Evolutionary conservation across 2,329 filamentous ascomycete species (phyloP).

Genomic region (Xylariomycetidae sp.): DNA sequence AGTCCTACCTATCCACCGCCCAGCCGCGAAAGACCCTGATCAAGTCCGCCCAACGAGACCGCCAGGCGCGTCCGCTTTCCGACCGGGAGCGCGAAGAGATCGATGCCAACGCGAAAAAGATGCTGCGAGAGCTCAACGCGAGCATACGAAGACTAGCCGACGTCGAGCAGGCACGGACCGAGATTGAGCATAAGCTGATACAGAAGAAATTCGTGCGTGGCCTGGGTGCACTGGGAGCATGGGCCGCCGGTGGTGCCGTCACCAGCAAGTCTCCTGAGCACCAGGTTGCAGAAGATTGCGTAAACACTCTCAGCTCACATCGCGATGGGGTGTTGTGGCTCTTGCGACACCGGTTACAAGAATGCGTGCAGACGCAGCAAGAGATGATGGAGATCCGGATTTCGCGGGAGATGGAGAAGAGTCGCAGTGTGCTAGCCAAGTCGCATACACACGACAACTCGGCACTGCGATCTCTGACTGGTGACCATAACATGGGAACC

Average conservation of each 20-base stretch:
- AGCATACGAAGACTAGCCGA: constrained; percentile 75
- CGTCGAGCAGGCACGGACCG: constrained; percentile 74
- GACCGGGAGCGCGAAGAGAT: constrained; percentile 80
- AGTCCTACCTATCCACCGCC: constrained; percentile 83
- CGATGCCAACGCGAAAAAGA: constrained; percentile 77
- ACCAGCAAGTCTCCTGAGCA: constrained; percentile 58
- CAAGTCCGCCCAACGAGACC: constrained; percentile 35
- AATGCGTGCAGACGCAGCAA: constrained; percentile 71
- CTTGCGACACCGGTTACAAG: constrained; percentile 67
- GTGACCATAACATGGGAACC: no score
- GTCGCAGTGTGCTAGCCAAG: constrained; percentile 77
- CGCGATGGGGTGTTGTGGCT: constrained; percentile 82
- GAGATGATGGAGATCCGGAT: constrained; percentile 90
- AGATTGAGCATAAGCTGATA: constrained; percentile 65
- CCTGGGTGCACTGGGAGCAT: constrained; percentile 56
- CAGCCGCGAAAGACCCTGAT: constrained; percentile 54
- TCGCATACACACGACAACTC: no score
- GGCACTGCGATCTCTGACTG: no score
- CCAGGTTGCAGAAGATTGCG: constrained; percentile 62
- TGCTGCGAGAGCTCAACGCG: constrained; percentile 78
- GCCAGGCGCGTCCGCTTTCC: constrained; percentile 54
- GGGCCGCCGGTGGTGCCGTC: constrained; percentile 60
- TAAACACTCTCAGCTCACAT: constrained; percentile 61
- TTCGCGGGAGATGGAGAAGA: constrained; percentile 80
- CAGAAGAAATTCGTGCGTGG: constrained; percentile 62